Evolutionary conservation across 202 grass and related monocot species (phyloP).

Genomic region (Panicum virgatum): DNA sequence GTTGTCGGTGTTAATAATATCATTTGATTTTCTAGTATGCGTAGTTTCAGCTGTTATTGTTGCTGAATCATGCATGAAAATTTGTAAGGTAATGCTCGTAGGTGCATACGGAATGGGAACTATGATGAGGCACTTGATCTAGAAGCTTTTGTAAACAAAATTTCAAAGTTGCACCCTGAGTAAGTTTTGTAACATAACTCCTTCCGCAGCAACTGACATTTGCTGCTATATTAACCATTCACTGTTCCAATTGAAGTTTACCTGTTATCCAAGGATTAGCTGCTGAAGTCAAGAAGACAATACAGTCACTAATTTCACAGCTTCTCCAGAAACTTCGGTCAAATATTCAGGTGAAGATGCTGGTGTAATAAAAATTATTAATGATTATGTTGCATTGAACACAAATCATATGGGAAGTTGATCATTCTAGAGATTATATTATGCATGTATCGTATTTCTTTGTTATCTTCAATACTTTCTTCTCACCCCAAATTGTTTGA

Average conservation of each 20-base stretch:
- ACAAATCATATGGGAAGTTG: background rate
- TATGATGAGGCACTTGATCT: constrained; percentile 99
- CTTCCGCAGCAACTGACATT: constrained; percentile 3
- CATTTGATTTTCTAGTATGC: constrained; percentile 1
- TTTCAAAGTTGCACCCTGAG: constrained; percentile 90
- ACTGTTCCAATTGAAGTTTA: constrained; percentile 73
- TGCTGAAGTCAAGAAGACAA: constrained; percentile 86
- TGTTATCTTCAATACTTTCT: constrained; percentile 1
- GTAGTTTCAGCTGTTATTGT: constrained; percentile 16
- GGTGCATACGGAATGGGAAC: constrained; percentile 96
- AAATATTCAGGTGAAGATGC: constrained; percentile 79
- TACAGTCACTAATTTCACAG: constrained; percentile 93
- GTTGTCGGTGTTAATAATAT: constrained; percentile 9
- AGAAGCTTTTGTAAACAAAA: constrained; percentile 91
- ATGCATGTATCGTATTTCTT: background rate
- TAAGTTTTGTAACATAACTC: constrained; percentile 50
- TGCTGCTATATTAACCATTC: constrained; percentile 39
- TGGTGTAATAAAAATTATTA: background rate
- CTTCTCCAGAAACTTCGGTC: constrained; percentile 98
- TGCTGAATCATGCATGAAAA: constrained; percentile 13
- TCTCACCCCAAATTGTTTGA: background rate
- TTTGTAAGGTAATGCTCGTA: constrained; percentile 40
- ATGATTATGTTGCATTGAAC: background rate
- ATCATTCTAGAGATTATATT: constrained; percentile 14
- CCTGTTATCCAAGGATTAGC: constrained; percentile 93